Conservation (phyloP, 106 monocot species). For the Acanthochlamys bracteata region DNA sequence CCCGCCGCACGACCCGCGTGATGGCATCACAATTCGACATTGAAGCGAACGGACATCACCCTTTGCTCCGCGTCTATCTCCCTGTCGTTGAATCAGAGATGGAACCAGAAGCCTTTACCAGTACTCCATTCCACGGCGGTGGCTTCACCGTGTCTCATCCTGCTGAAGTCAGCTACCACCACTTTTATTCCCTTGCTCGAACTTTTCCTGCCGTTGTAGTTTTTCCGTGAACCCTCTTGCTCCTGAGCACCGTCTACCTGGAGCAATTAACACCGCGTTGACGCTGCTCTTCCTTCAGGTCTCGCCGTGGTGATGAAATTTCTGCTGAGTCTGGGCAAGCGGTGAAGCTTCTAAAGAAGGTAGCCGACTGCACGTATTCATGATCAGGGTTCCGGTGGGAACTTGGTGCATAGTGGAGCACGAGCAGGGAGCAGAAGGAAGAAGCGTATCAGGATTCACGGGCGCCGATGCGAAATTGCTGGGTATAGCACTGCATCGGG, state of each 20-base stretch:
- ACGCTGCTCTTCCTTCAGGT: constrained; percentile 48
- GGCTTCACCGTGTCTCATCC: constrained; percentile 73
- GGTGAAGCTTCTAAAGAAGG: constrained; percentile 1
- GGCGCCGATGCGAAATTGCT: constrained; percentile 32
- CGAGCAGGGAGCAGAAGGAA: constrained; percentile 20
- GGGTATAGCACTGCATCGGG: constrained; percentile 65
- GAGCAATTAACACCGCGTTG: constrained; percentile 35
- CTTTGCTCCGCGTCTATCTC: constrained; percentile 57
- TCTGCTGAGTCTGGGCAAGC: neutral
- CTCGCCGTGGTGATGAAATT: constrained; percentile 1
- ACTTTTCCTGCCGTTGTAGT: constrained; percentile 38
- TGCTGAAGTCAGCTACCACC: constrained; percentile 74
- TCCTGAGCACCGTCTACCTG: constrained; percentile 80
- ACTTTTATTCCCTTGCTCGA: constrained; percentile 67
- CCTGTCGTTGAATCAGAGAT: constrained; percentile 5
- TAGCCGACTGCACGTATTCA: constrained; percentile 57
- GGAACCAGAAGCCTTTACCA: constrained; percentile 8
- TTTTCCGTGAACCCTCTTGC: constrained; percentile 64
- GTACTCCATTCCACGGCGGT: constrained; percentile 78
- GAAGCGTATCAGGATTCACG: constrained; percentile 15
- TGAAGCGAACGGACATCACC: constrained; percentile 22
- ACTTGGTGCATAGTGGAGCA: constrained; percentile 60
- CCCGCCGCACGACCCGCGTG: constrained; percentile 22
- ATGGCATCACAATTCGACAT: constrained; percentile 58
- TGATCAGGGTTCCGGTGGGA: constrained; percentile 83